A percentile compares a stretch with the other conserved stretches of the same genome.
Evolutionary conservation across 176 grass and related monocot species (phyloP).

Genomic region (Puya raimondii): DNA sequence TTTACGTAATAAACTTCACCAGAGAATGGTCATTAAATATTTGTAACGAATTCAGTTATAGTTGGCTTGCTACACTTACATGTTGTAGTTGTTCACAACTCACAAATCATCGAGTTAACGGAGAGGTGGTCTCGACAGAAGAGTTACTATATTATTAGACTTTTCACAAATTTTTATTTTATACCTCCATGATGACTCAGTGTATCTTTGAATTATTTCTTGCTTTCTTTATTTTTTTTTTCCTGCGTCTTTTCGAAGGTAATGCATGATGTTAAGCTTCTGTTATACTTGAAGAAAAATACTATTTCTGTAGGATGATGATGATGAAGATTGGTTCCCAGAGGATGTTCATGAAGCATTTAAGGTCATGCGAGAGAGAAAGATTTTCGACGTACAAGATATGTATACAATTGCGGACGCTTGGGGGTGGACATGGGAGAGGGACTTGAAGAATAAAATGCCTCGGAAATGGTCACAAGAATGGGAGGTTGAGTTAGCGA

Average conservation of each 20-base stretch:
- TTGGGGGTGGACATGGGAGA: constrained; percentile 99
- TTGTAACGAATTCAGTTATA: too few relatives aligned
- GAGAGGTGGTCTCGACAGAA: too few relatives aligned
- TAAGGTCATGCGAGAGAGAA: constrained; percentile 72
- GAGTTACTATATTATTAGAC: too few relatives aligned
- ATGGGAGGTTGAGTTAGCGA: constrained; percentile 94
- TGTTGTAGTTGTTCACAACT: too few relatives aligned
- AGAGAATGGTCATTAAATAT: too few relatives aligned
- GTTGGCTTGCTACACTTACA: too few relatives aligned
- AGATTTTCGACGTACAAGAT: constrained; percentile 63
- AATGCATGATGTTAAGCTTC: too few relatives aligned
- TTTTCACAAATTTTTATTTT: too few relatives aligned
- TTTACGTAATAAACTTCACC: too few relatives aligned
- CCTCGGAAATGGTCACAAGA: constrained; percentile 91
- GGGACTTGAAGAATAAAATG: constrained; percentile 72
- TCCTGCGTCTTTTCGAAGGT: not conserved
- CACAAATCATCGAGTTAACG: too few relatives aligned
- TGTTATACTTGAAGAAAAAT: constrained; percentile 5
- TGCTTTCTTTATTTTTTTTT: not conserved
- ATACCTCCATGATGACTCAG: too few relatives aligned
- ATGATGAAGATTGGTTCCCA: constrained; percentile 87
- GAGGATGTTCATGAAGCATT: constrained; percentile 85
- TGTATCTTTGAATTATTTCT: too few relatives aligned
- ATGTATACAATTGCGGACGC: constrained; percentile 94
- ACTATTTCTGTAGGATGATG: constrained; percentile 46